Base-by-base conservation (phyloP, 768 basidiomycete genomes). In the Tephrocybe sp. region DNA sequence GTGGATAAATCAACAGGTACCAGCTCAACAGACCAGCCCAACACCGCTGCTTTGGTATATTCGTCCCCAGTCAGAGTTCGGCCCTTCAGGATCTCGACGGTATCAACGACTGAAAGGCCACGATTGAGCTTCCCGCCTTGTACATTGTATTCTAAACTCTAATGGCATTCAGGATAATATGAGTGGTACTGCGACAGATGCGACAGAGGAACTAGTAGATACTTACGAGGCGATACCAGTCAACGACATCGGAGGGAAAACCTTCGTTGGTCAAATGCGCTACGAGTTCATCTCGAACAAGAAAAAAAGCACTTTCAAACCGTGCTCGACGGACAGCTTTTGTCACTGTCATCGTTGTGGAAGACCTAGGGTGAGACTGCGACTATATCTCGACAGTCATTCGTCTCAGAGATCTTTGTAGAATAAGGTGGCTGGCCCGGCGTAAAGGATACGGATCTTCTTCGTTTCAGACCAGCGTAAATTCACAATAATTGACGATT, bases 11-110 rank as follows among this genome's bases (percentile, higher is more conserved):
- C 6, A 19, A 39, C 43, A 32, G 17, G 54, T 56, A 94, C 94
- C 54, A 97, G 76, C 70, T 98, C 96, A 58, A 99, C 84, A 67
- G 89, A 87, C 96, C 96, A 98, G 5, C 94, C 96, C 17, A 98
- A 77, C 30, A 95, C 70, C 4, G 92, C 94, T 4, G 92, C 82
- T 59, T 89, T 84, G 69, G 86, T 76, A 72, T 95, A 98, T 72
- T 98, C 94, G 6, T 89, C 83, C 0, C 92, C 89, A 0, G 75
- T 75, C 52, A 96, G 70, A 12, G 70, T 34, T 2, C 80, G 72
- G 1, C 88, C 90, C 54, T 86, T 84, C 54, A 98, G 70, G 64
- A 97, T 93, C 70, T 92, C 85, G 47, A 87, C 89, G 3, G 91
- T 89, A 68, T 98, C 95, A 45, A 94, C 87, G 60, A 96, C 93